Evolutionary conservation across 441 rosid species (phyloP).

Genomic region (Isatis lusitanica): DNA sequence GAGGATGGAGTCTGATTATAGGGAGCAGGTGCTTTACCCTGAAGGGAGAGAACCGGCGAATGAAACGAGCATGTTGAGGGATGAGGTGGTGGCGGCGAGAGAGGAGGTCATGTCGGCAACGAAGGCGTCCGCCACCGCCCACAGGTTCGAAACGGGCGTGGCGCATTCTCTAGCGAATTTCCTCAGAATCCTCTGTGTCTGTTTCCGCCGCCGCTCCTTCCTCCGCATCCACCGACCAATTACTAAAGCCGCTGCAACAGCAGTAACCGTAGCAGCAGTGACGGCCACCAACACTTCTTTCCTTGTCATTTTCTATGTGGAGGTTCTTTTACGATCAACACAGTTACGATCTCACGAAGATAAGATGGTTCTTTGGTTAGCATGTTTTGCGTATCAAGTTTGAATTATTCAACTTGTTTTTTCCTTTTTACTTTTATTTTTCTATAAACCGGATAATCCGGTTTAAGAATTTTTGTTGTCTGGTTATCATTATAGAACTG

Average conservation of each 20-base stretch:
- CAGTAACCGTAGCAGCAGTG: slow-evolving; percentile 34
- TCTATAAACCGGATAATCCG: neutral
- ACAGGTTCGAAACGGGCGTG: slow-evolving; percentile 58
- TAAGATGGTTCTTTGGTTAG: slow-evolving; percentile 25
- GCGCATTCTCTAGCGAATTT: slow-evolving; percentile 64
- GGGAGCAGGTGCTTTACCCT: slow-evolving; percentile 54
- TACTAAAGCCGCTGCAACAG: slow-evolving; percentile 30
- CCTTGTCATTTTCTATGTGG: slow-evolving; percentile 31
- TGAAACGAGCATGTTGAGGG: slow-evolving; percentile 54
- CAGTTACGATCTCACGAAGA: neutral
- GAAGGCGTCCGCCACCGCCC: slow-evolving; percentile 54
- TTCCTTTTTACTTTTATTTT: neutral
- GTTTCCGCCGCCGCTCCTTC: slow-evolving; percentile 42
- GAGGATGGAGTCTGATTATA: neutral
- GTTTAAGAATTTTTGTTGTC: neutral
- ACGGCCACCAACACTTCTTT: slow-evolving; percentile 34
- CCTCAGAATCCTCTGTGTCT: slow-evolving; percentile 47
- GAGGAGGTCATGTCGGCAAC: slow-evolving; percentile 50
- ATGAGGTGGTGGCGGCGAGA: slow-evolving; percentile 15
- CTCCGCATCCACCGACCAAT: slow-evolving; percentile 40
- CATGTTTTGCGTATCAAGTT: slow-evolving; percentile 25
- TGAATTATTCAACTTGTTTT: slow-evolving; percentile 27
- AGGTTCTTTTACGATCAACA: neutral
- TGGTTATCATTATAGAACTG: neutral
- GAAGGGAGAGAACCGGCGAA: slow-evolving; percentile 49